Percentiles rank a stretch among this genome's conserved stretches.
Evolutionary conservation across 208 protist species (phyloP).

Genomic region (Leishmania lainsoni): DNA sequence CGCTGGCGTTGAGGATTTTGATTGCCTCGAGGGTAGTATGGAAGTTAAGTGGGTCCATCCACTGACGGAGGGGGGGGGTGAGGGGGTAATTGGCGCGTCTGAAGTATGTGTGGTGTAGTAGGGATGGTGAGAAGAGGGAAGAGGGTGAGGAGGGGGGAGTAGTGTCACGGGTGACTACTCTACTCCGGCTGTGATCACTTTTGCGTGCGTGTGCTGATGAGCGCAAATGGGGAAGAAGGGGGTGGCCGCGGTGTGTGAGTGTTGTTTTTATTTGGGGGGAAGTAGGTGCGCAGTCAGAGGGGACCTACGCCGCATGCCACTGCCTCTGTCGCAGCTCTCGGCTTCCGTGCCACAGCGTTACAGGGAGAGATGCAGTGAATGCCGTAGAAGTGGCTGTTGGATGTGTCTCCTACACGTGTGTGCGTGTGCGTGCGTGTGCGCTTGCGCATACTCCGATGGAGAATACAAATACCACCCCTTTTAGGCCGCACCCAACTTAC

Average conservation of each 20-base stretch:
- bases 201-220: neutral
- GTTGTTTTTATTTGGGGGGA: neutral
- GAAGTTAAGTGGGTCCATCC: slow-evolving; percentile 63
- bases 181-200: neutral
- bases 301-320: neutral
- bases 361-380: neutral
- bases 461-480: neutral
- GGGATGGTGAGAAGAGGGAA: neutral
- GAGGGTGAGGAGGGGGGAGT: neutral
- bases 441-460: neutral
- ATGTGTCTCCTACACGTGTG: slow-evolving; percentile 9
- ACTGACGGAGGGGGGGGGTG: neutral
- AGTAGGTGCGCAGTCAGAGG: neutral
- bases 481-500: neutral
- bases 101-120: neutral
- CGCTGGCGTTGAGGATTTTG: slow-evolving; percentile 48
- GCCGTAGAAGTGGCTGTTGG: neutral
- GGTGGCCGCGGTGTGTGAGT: neutral
- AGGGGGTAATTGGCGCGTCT: neutral
- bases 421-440: slow-evolving; percentile 2
- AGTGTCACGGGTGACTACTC: neutral
- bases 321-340: neutral
- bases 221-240: neutral
- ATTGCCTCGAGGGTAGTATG: slow-evolving; percentile 54
- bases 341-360: neutral